Evolutionary conservation across 108 stramenopile genomes (phyloP).

Genomic region (Nannochloropsis gaditana): DNA sequence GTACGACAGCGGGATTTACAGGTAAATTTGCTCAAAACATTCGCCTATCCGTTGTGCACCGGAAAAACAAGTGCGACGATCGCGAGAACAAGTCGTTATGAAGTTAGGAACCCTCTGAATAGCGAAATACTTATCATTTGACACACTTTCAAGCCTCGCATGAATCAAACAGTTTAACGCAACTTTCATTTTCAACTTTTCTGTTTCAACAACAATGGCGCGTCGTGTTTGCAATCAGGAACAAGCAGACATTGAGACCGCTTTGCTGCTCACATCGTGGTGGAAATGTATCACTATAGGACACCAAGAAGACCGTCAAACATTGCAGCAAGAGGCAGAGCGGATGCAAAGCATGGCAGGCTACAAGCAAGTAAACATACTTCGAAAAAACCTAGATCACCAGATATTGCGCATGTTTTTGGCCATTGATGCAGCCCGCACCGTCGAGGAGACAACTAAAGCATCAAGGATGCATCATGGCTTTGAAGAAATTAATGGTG

Average conservation of each 20-base stretch:
- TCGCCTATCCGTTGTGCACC: neutral
- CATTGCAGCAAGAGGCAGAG: conserved; percentile 11
- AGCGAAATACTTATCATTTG: neutral
- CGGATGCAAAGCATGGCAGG: neutral
- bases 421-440: neutral
- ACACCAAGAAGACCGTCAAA: neutral
- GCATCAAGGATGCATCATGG: neutral
- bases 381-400: neutral
- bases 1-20: conserved; percentile 7
- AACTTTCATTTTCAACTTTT: no score
- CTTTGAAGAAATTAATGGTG: neutral
- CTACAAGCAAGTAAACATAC: neutral
- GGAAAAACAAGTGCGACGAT: neutral
- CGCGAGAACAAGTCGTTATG: neutral
- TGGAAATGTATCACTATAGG: neutral
- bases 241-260: neutral
- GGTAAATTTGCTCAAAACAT: neutral
- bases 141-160: neutral
- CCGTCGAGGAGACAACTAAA: neutral
- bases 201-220: no score
- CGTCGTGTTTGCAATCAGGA: neutral
- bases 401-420: neutral
- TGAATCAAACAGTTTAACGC: no score
- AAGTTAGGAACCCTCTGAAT: neutral
- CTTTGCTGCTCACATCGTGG: neutral